A percentile compares a stretch with the other conserved stretches of the same genome.
These are phyloP conservation scores for Suillus hirtellus DNA, from an alignment of 768 basidiomycete genomes.

Conservation along the genomic window DNA sequence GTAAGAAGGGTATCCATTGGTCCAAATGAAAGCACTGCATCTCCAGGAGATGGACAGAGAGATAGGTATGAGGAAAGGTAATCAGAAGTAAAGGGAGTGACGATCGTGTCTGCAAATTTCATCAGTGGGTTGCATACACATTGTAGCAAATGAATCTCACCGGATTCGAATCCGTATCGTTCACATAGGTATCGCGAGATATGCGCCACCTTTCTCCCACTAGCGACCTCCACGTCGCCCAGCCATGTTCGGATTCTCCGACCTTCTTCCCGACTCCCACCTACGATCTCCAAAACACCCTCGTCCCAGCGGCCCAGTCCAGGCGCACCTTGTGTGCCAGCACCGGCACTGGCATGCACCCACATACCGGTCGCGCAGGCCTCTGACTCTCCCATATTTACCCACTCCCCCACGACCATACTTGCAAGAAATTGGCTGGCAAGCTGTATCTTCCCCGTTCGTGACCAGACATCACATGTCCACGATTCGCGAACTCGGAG, in stretches of 20 bases:
- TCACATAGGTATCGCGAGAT: slow-evolving; percentile 77
- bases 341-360: slow-evolving; percentile 42
- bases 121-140: background rate
- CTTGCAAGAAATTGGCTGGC: slow-evolving; percentile 75
- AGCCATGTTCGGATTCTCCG: slow-evolving; percentile 74
- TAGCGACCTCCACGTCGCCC: slow-evolving; percentile 75
- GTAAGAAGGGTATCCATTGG: slow-evolving; percentile 79
- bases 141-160: slow-evolving; percentile 35
- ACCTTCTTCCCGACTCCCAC: slow-evolving; percentile 73
- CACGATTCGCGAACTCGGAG: slow-evolving; percentile 77
- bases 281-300: slow-evolving; percentile 72
- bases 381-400: slow-evolving; percentile 71
- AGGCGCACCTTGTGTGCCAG: slow-evolving; percentile 25
- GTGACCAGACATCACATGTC: slow-evolving; percentile 75
- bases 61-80: slow-evolving; percentile 78
- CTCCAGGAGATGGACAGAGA: slow-evolving; percentile 66
- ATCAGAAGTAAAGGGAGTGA: slow-evolving; percentile 78
- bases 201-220: slow-evolving; percentile 62
- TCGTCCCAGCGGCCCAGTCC: slow-evolving; percentile 76
- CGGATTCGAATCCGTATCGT: slow-evolving; percentile 78
- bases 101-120: slow-evolving; percentile 55
- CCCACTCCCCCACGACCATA: slow-evolving; percentile 70
- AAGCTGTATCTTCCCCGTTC: slow-evolving; percentile 77
- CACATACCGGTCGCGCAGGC: slow-evolving; percentile 81
- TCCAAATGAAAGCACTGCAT: slow-evolving; percentile 78